phyloP scores from a whole-genome alignment of 352 stramenopile species.

The Pythium phragmiticola region DNA sequence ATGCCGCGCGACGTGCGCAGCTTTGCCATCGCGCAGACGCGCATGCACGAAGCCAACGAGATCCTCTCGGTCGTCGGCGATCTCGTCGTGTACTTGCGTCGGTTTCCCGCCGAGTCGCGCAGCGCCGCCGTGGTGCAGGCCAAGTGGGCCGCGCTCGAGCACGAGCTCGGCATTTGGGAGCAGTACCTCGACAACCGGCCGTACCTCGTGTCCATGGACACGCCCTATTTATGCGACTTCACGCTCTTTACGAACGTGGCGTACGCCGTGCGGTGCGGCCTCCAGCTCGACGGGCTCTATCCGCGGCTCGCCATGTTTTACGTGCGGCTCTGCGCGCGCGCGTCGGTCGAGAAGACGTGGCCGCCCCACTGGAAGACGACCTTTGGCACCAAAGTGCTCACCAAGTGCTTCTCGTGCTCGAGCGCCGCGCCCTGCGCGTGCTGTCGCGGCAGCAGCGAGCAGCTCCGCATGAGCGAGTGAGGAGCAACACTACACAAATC shows the following conservation, averaged over 20 bases:
- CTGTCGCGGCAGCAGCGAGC: background rate
- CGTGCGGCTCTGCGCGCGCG: conserved; percentile 61
- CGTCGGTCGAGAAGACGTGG: conserved; percentile 78
- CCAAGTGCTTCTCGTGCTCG: conserved; percentile 70
- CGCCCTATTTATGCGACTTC: conserved; percentile 75
- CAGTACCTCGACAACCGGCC: conserved; percentile 59
- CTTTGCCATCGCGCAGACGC: conserved; percentile 73
- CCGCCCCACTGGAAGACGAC: conserved; percentile 82
- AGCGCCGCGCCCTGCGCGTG: conserved; percentile 29
- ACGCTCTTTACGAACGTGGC: conserved; percentile 86
- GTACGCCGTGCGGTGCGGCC: conserved; percentile 80
- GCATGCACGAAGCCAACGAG: conserved; percentile 82
- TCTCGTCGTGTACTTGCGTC: conserved; percentile 76
- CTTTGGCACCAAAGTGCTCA: conserved; percentile 73
- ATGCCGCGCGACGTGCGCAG: conserved; percentile 47
- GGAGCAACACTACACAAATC: too few species aligned
- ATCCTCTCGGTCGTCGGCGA: conserved; percentile 82
- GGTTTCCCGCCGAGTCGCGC: conserved; percentile 58
- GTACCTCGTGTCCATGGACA: conserved; percentile 61
- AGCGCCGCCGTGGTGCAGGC: conserved; percentile 57
- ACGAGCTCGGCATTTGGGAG: conserved; percentile 78
- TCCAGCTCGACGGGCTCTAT: conserved; percentile 81
- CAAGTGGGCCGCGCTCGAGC: conserved; percentile 71
- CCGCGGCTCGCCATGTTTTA: conserved; percentile 79
- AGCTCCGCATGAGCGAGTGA: background rate